A percentile compares a stretch with the other conserved stretches of the same genome.
These are phyloP conservation scores for Pleurozium schreberi DNA, from an alignment of 225 moss, liverwort and hornwort genomes.

Conservation along the genomic window DNA sequence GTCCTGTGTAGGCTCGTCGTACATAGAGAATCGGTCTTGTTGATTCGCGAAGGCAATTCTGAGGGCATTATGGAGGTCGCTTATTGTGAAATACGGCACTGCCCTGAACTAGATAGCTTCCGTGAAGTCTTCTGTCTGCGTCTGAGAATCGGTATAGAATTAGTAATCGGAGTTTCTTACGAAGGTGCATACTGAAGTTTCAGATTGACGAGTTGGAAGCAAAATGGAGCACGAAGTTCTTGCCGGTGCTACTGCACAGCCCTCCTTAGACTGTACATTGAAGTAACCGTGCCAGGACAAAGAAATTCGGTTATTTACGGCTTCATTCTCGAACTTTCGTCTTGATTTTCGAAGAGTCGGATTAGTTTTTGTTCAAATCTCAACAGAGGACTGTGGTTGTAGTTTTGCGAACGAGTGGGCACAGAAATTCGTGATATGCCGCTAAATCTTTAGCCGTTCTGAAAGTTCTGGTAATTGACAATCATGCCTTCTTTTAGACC, in stretches of 20 bases:
- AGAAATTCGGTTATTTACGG: background rate
- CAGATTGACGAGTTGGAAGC: background rate
- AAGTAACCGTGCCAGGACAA: background rate
- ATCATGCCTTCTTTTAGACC: conserved; percentile 33
- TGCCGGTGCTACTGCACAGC: background rate
- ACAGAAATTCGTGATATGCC: background rate
- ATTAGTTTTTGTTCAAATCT: background rate
- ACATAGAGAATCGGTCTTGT: background rate
- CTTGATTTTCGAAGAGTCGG: background rate
- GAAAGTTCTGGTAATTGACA: background rate
- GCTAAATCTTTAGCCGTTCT: background rate
- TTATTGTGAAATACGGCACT: background rate
- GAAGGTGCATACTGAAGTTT: background rate
- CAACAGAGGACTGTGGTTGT: background rate
- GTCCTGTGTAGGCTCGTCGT: background rate
- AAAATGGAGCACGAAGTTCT: conserved; percentile 37
- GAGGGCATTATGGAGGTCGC: background rate
- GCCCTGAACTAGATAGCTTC: background rate
- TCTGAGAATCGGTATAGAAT: background rate
- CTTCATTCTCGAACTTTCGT: background rate
- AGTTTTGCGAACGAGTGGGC: background rate
- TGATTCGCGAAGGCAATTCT: background rate
- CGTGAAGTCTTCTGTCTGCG: background rate
- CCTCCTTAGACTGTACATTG: conserved; percentile 31
- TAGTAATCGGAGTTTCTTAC: background rate